Evolutionary conservation across 176 grass and related monocot species (phyloP), one percentile per base, ranked within the genome.

Genomic region (Dendrocalamus sinicus): DNA sequence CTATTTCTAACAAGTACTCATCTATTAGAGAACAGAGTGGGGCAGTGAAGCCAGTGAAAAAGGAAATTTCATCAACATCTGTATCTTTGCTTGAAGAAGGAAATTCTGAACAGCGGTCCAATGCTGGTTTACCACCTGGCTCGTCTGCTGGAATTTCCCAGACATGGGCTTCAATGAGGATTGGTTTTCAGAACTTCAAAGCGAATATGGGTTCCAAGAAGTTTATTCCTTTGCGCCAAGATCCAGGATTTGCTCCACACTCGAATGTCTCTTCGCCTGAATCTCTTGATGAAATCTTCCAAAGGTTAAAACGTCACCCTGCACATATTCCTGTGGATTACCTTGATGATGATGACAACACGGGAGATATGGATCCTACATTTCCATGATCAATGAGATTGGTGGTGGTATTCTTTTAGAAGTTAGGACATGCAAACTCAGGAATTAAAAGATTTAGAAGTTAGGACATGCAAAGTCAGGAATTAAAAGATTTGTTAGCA

Each of bases 221-320:
- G 65, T 99, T 96, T 54, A 41, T 92, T 76, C 96, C 96, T 32
- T 84, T 99, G 70, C 90, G 48, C 30, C 96, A 92, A 83, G 96
- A 90, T 80, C 84, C 88, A 58, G 94, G 86, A 68, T 88, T 75
- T 46, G 53, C 73, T 54, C 52, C 69, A 26, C 90, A 96, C 52
- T 77, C 64, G 2, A 75, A 54, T 39, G 30, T 7, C 62, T 73
- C 90, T 66, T 94, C 91, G 13, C 86, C 86, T 1, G 90, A 96
- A 74, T 99, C 90, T 22, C 92, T 99, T n/a, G 96, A 99, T 91
- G 94, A 96, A 57, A 99, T 99, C 76, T 96, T 99, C 81, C 90
- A 96, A 73, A 99, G 75, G 71, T 79, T 99, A 86, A 96, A 94
- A 87, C 90, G 84, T 62, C 90, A 89, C 13, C 89, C 93, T 16